Conservation (phyloP, 768 basidiomycete species). For the Mycena vulgaris region DNA sequence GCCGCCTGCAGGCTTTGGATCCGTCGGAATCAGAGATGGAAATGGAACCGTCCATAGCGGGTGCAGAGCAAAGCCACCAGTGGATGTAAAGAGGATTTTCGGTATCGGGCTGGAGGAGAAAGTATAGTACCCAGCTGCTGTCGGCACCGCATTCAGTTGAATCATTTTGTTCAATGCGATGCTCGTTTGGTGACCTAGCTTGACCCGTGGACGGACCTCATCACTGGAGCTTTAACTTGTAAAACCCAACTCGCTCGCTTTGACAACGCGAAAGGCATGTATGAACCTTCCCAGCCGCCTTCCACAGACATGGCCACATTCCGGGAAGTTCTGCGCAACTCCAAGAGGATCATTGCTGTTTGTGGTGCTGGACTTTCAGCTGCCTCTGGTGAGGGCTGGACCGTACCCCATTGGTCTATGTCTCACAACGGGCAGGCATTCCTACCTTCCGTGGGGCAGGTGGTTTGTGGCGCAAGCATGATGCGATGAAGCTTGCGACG, state of each 20-base stretch:
- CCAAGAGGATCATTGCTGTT: slow-evolving; percentile 55
- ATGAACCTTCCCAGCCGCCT: neutral
- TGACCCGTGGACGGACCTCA: too few species aligned
- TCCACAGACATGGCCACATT: slow-evolving; percentile 49
- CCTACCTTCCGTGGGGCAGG: slow-evolving; percentile 69
- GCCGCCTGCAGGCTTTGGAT: slow-evolving; percentile 47
- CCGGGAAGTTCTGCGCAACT: slow-evolving; percentile 44
- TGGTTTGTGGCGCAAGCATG: slow-evolving; percentile 66
- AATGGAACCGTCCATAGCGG: neutral
- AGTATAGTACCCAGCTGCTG: too few species aligned
- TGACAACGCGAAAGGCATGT: too few species aligned
- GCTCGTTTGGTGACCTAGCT: too few species aligned
- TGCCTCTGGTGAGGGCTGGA: slow-evolving; percentile 63
- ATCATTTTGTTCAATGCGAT: too few species aligned
- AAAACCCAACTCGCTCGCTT: too few species aligned
- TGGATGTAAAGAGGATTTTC: neutral
- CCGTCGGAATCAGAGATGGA: slow-evolving; percentile 37
- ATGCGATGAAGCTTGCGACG: slow-evolving; percentile 67
- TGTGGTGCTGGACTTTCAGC: slow-evolving; percentile 77
- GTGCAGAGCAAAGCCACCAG: too few species aligned
- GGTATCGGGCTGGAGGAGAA: too few species aligned
- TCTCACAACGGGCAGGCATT: slow-evolving; percentile 48
- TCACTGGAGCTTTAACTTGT: too few species aligned
- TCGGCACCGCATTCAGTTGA: too few species aligned
- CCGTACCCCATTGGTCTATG: slow-evolving; percentile 21